phyloP scores from a whole-genome alignment of 2,329 filamentous ascomycete genomes.

The Fusarium subtropicale region DNA sequence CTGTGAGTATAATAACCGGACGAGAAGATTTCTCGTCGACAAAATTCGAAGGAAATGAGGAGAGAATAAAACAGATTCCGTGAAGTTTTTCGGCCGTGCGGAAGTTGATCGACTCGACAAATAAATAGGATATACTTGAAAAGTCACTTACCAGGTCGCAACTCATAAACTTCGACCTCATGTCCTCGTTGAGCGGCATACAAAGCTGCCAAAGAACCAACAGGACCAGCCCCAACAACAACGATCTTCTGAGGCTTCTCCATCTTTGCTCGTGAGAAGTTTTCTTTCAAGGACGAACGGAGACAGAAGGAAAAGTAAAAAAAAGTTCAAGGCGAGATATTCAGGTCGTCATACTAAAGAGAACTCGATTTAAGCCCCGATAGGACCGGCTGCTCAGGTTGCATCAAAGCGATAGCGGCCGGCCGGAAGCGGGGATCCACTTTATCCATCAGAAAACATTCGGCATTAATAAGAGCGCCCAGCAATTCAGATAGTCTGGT shows the following conservation, averaged over 20 bases:
- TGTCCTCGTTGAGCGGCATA: conserved; percentile 92
- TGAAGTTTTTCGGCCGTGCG: background rate
- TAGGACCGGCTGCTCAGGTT: conserved; percentile 29
- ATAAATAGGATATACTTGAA: conserved; percentile 1
- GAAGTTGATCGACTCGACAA: conserved; percentile 5
- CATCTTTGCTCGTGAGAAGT: conserved; percentile 48
- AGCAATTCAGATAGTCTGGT: too few relatives aligned
- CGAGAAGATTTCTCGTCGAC: conserved; percentile 11
- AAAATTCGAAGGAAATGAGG: background rate
- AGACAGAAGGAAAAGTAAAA: conserved; percentile 10
- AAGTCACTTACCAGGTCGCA: conserved; percentile 80
- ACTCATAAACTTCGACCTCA: conserved; percentile 92
- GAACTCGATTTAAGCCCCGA: conserved; percentile 28
- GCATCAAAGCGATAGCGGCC: conserved; percentile 38
- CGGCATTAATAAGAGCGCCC: background rate
- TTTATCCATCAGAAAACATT: conserved; percentile 19
- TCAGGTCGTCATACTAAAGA: conserved; percentile 26
- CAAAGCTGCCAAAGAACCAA: conserved; percentile 89
- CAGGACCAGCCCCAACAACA: conserved; percentile 91
- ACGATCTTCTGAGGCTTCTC: conserved; percentile 73
- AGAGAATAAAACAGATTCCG: background rate
- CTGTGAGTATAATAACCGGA: background rate
- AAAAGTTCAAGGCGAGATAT: conserved; percentile 6
- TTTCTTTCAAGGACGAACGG: conserved; percentile 42
- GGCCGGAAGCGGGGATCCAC: conserved; percentile 32